phyloP scores from a whole-genome alignment of 257 asterid species.

The Solanum bukasovii region DNA sequence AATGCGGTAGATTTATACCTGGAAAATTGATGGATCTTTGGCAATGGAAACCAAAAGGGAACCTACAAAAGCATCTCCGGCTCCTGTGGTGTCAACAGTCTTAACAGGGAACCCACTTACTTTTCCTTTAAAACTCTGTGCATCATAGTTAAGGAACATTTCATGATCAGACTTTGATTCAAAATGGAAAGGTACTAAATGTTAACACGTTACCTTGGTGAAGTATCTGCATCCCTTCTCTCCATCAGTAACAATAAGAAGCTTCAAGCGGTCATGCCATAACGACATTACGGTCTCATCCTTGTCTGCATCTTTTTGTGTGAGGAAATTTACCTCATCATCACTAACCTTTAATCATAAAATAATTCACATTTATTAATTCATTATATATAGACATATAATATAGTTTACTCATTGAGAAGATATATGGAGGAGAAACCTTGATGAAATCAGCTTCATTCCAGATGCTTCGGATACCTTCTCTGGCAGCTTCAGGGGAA shows the following conservation, averaged over 20 bases:
- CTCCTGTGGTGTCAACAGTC: slow-evolving; percentile 43
- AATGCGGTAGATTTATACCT: not conserved
- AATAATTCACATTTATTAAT: not conserved
- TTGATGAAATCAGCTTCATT: slow-evolving; percentile 37
- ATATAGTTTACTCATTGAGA: not conserved
- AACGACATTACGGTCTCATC: slow-evolving; percentile 16
- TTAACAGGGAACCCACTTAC: slow-evolving; percentile 25
- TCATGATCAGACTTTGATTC: not conserved
- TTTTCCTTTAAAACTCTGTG: slow-evolving; percentile 20
- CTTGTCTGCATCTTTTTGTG: slow-evolving; percentile 14
- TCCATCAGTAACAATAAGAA: slow-evolving; percentile 29
- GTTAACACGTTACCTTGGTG: slow-evolving; percentile 12
- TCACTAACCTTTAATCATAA: slow-evolving; percentile 19
- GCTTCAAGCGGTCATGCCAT: slow-evolving; percentile 29
- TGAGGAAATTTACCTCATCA: slow-evolving; percentile 30
- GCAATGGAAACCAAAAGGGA: slow-evolving; percentile 25
- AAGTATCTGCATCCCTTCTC: slow-evolving; percentile 37
- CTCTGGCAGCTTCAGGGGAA: slow-evolving; percentile 23
- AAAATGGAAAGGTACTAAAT: not conserved
- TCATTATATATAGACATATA: not conserved
- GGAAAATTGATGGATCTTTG: slow-evolving; percentile 15
- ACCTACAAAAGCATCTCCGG: slow-evolving; percentile 45
- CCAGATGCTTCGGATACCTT: slow-evolving; percentile 34
- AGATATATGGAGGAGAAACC: not conserved
- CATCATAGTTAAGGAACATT: not conserved